Base-by-base conservation (phyloP, 2,329 filamentous ascomycete species). In the Torrubiella hemipterigena region DNA sequence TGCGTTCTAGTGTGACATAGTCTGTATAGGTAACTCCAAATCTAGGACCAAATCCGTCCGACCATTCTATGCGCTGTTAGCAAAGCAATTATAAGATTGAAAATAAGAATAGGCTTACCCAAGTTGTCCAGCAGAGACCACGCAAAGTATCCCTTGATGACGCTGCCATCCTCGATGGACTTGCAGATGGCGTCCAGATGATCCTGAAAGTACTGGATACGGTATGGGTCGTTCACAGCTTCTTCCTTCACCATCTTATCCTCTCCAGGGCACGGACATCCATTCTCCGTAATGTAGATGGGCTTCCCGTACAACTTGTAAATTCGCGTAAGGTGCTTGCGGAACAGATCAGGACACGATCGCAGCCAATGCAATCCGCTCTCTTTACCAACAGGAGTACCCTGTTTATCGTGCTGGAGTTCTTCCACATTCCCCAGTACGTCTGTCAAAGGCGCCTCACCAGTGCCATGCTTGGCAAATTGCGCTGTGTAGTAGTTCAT, bases 401-500 rank as follows among this genome's bases (percentile, higher is more conserved):
- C 52, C 3, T 49, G 30, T 17, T 44, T 48, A 37, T 58, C 50
- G 5, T 39, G 44, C 32, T 47, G 48, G 21, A 47, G 41, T 30
- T 51, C 49, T 11, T 52, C 44, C 6, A 57, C 34, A 36, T 55
- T 52, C 23, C 55, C 54, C 8, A 48, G 31, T 28, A 50, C 49
- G 37, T 58, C 55, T 2, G 46, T 49, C 5, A 36, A 42, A 0
- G 43, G 32, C 2, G 54, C 40, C 2, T 42, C 40, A 5, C 22
- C 32, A 4, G 40, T 26, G 3, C 42, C 36, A 30, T 55, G 50
- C 3, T 43, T 45, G 2, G 51, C 51, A 32, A 48, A 58, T 32
- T 55, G 51, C 0, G 51, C 50, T 1, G 56, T 57, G 47, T 60
- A 60, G 34, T 51, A 54, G 39, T 59, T 58, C 54, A 59, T 58